Evolutionary conservation across 345 rosid genomes (phyloP).

Genomic region (Corchorus olitorius): DNA sequence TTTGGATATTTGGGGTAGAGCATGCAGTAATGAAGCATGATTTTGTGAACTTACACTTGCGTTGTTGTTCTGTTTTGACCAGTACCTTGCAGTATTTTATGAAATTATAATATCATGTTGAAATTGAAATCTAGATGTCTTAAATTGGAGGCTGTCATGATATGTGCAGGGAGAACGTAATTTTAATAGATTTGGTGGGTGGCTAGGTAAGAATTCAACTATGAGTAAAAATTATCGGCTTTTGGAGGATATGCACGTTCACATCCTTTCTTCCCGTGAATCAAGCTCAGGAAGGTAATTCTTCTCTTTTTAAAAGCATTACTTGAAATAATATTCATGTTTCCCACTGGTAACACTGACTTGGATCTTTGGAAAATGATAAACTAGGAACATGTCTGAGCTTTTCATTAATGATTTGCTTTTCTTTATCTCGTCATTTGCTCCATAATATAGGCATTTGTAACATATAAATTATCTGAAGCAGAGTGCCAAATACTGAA

Average conservation of each 20-base stretch:
- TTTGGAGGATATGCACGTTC: constrained; percentile 89
- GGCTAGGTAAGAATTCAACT: constrained; percentile 97
- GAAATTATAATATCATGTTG: neutral
- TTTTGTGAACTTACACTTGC: no score
- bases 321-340: neutral
- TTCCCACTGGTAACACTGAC: neutral
- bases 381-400: neutral
- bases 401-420: neutral
- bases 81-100: no score
- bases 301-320: neutral
- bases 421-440: neutral
- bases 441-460: neutral
- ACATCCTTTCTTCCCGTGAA: constrained; percentile 92
- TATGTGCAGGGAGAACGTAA: constrained; percentile 86
- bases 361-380: constrained; percentile 1
- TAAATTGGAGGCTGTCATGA: constrained; percentile 5
- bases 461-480: neutral
- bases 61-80: no score
- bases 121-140: neutral
- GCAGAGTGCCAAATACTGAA: neutral
- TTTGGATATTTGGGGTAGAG: neutral
- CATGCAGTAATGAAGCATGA: no score
- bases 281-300: constrained; percentile 78
- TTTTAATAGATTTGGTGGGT: constrained; percentile 94
- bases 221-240: constrained; percentile 81